These are phyloP conservation scores for Brassica rapa DNA, from an alignment of 345 rosid genomes.

Conservation along the genomic window DNA sequence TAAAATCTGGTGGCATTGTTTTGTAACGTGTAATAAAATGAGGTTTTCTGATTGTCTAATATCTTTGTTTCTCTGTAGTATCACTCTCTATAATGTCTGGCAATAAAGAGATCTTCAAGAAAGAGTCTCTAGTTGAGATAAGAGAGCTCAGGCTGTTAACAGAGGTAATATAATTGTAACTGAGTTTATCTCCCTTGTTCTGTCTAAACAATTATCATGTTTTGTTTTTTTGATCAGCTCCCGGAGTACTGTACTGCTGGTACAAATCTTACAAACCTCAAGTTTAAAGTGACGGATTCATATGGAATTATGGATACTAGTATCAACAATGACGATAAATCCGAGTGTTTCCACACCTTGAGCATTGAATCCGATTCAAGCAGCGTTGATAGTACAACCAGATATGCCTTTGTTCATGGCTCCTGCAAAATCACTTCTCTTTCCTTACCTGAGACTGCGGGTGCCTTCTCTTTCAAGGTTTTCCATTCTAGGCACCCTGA, in stretches of 20 bases:
- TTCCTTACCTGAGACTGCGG: constrained; percentile 49
- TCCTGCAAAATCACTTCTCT: constrained; percentile 27
- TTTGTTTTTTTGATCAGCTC: constrained; percentile 39
- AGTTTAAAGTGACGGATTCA: constrained; percentile 25
- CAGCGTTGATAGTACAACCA: constrained; percentile 24
- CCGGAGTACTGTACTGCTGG: constrained; percentile 49
- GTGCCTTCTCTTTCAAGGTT: constrained; percentile 43
- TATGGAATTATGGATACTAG: constrained; percentile 47
- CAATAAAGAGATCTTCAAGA: background rate
- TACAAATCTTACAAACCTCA: constrained; percentile 47
- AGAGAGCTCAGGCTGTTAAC: constrained; percentile 52
- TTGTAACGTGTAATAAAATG: background rate
- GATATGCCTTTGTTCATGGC: constrained; percentile 45
- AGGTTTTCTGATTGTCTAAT: background rate
- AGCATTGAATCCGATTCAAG: constrained; percentile 39
- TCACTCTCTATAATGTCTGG: constrained; percentile 44
- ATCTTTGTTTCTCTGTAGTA: constrained; percentile 39
- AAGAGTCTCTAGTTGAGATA: constrained; percentile 42
- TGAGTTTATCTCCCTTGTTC: background rate
- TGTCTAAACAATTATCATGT: background rate
- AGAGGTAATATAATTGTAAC: constrained; percentile 39
- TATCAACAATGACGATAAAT: constrained; percentile 52
- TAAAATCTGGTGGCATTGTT: background rate
- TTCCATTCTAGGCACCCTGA: constrained; percentile 49
- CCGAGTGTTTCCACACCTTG: constrained; percentile 48